Evolutionary conservation across 2,329 filamentous ascomycete species (phyloP).

Genomic region (Diaporthe sp.): DNA sequence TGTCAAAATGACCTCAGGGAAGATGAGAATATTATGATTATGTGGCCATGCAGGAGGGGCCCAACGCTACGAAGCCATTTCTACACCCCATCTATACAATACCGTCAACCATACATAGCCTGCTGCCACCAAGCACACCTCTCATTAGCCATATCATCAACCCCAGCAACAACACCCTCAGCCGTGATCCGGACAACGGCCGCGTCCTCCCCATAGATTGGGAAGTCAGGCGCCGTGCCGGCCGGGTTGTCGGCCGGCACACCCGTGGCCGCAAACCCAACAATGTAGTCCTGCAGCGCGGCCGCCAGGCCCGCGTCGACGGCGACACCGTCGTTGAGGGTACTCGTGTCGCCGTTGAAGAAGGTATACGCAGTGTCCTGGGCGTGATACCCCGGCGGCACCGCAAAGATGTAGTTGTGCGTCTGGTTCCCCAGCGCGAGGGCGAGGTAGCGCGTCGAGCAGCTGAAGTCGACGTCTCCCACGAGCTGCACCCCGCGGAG

Average conservation of each 20-base stretch:
- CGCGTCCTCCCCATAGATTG: conserved; percentile 42
- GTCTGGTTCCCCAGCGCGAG: conserved; percentile 59
- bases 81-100: conserved; percentile 25
- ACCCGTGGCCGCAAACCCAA: conserved; percentile 49
- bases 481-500: conserved; percentile 55
- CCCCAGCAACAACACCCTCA: conserved; percentile 35
- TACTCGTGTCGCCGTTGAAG: conserved; percentile 55
- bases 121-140: conserved; percentile 51
- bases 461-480: conserved; percentile 60
- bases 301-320: conserved; percentile 49
- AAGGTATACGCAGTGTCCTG: conserved; percentile 65
- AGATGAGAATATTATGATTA: neutral
- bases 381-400: conserved; percentile 66
- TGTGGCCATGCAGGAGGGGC: too few species aligned
- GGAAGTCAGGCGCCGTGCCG: conserved; percentile 40
- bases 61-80: neutral
- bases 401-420: conserved; percentile 65
- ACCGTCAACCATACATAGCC: conserved; percentile 46
- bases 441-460: conserved; percentile 65
- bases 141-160: conserved; percentile 47
- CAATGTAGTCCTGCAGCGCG: conserved; percentile 52
- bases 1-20: neutral
- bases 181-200: conserved; percentile 41
- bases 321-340: conserved; percentile 41
- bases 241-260: conserved; percentile 45